Evolutionary conservation across 1,284 basidiomycete species (phyloP), one percentile per base, ranked within the genome.

Genomic region (Meripilus lineatus): DNA sequence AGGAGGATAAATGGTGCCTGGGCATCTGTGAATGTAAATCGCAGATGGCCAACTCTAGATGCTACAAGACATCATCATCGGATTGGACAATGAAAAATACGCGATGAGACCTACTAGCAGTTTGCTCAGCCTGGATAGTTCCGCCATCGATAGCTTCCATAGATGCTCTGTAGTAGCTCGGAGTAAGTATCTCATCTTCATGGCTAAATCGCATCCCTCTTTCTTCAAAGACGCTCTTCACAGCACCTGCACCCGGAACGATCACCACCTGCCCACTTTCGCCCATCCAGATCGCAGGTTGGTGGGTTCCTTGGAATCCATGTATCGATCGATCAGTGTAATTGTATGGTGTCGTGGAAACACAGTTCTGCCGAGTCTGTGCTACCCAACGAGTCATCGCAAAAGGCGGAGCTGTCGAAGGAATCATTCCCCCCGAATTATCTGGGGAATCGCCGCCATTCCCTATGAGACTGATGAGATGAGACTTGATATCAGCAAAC

Each of bases 261-360:
- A 93, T 65, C 13, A 78, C 69, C 4, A 78, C 74, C 22, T 77
- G 77, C 0, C 77, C 88, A 49, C 81, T 86, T 58, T 90, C 87
- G 26, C 88, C 89, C 89, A 93, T 92, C 89, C 89, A 92, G 35
- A 92, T 90, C 0, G 89, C 89, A 0, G 89, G 89, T 56, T 91
- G 88, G 47, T 88, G 81, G 0, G 88, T 90, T 10, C 77, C 84
- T 47, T 84, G 79, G 54, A 90, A 89, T 0, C 88, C 88, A 55
- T 87, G 79, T 1, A 90, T 74, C 4, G 59, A 60, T 2, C 65
- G 68, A 48, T 75, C 77, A 0, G 83, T 84, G 61, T 79, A 74
- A 59, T 90, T 89, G 59, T 88, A 91, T 0, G 88, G 84, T 4
- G 82, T 84, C 42, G 81, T 74, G 1, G 85, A 89, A 39, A 90